Evolutionary conservation across 2,329 filamentous ascomycete genomes (phyloP).

Genomic region (Cladophialophora exuberans): DNA sequence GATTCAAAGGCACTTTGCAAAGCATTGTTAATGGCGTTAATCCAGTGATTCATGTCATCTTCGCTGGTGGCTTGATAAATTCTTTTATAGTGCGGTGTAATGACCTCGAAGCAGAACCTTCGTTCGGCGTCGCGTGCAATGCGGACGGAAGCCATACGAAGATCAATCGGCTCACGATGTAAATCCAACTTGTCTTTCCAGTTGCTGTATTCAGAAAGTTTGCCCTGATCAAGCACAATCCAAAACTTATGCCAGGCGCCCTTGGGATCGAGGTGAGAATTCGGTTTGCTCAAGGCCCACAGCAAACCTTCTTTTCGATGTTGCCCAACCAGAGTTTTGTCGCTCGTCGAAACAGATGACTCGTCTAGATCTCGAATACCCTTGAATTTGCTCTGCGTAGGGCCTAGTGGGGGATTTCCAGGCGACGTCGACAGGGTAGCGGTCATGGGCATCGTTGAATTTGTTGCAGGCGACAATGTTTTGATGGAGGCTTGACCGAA

Average conservation of each 20-base stretch:
- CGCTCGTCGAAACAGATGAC: conserved; percentile 63
- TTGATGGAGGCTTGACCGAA: conserved; percentile 53
- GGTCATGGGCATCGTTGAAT: conserved; percentile 34
- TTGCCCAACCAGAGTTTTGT: conserved; percentile 56
- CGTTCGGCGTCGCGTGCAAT: conserved; percentile 94
- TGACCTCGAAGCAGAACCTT: conserved; percentile 97
- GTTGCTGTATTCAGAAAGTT: conserved; percentile 96
- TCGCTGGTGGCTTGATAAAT: conserved; percentile 98
- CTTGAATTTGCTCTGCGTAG: conserved; percentile 70
- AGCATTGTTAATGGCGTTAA: conserved; percentile 93
- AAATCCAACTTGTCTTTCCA: conserved; percentile 98
- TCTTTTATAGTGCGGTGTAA: conserved; percentile 92
- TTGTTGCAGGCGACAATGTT: conserved; percentile 37
- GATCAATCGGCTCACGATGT: conserved; percentile 96
- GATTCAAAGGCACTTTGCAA: conserved; percentile 90
- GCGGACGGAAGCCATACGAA: conserved; percentile 93
- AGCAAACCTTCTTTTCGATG: conserved; percentile 91
- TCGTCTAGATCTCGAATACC: conserved; percentile 93
- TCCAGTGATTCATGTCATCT: conserved; percentile 98
- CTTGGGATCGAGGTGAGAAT: conserved; percentile 92
- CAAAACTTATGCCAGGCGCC: conserved; percentile 99
- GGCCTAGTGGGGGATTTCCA: conserved; percentile 38
- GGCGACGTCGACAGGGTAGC: conserved; percentile 45
- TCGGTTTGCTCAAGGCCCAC: conserved; percentile 91
- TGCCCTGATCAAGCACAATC: conserved; percentile 97